These are phyloP conservation scores for Penstemon newberryi DNA, from an alignment of 257 asterid genomes.

Conservation along the genomic window DNA sequence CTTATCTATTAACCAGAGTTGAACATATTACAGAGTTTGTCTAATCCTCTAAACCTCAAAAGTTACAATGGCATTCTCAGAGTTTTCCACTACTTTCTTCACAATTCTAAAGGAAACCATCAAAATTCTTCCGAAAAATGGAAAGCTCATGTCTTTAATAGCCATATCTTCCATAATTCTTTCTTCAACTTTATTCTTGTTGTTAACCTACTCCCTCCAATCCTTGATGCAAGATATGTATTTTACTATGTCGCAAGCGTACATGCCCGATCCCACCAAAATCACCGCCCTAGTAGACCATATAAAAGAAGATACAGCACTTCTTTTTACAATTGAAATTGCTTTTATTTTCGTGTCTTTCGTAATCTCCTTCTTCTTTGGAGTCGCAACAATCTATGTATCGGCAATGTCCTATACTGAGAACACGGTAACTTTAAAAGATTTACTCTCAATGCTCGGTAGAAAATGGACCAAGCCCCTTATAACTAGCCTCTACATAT, in stretches of 20 bases:
- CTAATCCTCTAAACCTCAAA: background rate
- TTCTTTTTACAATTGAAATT: slow-evolving; percentile 26
- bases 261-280: slow-evolving; percentile 23
- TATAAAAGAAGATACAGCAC: slow-evolving; percentile 22
- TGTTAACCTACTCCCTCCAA: slow-evolving; percentile 24
- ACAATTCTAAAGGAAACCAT: slow-evolving; percentile 34
- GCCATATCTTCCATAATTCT: slow-evolving; percentile 26
- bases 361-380: slow-evolving; percentile 35
- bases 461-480: slow-evolving; percentile 39
- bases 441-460: slow-evolving; percentile 24
- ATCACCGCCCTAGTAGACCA: slow-evolving; percentile 6
- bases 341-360: slow-evolving; percentile 27
- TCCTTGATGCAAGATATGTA: slow-evolving; percentile 17
- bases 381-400: slow-evolving; percentile 34
- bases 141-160: slow-evolving; percentile 36
- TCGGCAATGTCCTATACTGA: slow-evolving; percentile 35
- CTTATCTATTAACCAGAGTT: background rate
- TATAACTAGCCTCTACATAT: slow-evolving; percentile 25
- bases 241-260: background rate
- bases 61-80: slow-evolving; percentile 26
- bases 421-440: slow-evolving; percentile 29
- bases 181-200: slow-evolving; percentile 11
- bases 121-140: slow-evolving; percentile 40
- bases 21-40: background rate
- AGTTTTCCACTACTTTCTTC: slow-evolving; percentile 28